Evolutionary conservation across 306 rosid species (phyloP).

Genomic region (Castanospermum australe): DNA sequence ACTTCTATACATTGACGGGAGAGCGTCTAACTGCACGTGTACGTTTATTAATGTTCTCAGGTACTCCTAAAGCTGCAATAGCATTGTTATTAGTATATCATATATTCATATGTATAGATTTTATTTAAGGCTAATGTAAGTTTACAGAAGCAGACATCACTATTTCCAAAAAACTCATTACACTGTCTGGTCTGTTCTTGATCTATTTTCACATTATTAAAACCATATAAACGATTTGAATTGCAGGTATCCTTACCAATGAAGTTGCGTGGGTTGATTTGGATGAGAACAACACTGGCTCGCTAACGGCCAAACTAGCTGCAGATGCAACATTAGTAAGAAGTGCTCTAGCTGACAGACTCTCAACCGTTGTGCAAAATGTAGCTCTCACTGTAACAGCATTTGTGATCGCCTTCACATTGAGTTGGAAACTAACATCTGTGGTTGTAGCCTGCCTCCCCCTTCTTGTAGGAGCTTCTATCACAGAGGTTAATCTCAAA

Average conservation of each 20-base stretch:
- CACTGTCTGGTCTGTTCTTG: too few species aligned
- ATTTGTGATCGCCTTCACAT: slow-evolving; percentile 67
- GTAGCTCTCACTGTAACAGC: slow-evolving; percentile 76
- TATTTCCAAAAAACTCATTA: too few species aligned
- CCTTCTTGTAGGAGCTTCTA: slow-evolving; percentile 79
- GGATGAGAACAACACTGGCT: slow-evolving; percentile 80
- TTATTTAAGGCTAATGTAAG: not conserved
- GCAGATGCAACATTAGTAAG: slow-evolving; percentile 87
- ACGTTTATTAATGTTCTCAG: slow-evolving; percentile 76
- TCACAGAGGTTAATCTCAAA: slow-evolving; percentile 62
- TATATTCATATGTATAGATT: not conserved
- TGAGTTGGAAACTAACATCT: slow-evolving; percentile 74
- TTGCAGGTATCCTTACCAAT: slow-evolving; percentile 71
- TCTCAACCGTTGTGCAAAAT: slow-evolving; percentile 80
- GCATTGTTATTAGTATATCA: not conserved
- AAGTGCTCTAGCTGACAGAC: slow-evolving; percentile 81
- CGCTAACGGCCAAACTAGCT: slow-evolving; percentile 66
- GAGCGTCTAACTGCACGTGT: slow-evolving; percentile 82
- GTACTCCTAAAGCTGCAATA: slow-evolving; percentile 33
- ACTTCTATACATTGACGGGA: slow-evolving; percentile 78
- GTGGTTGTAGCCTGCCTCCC: slow-evolving; percentile 82
- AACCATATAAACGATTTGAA: not conserved
- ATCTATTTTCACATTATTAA: not conserved
- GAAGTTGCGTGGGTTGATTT: slow-evolving; percentile 84
- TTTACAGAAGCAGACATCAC: too few species aligned